Percentiles rank a stretch among this genome's conserved stretches.
Evolutionary conservation across 2,329 filamentous ascomycete species (phyloP).

Genomic region (Thermothelomyces thermophilus): DNA sequence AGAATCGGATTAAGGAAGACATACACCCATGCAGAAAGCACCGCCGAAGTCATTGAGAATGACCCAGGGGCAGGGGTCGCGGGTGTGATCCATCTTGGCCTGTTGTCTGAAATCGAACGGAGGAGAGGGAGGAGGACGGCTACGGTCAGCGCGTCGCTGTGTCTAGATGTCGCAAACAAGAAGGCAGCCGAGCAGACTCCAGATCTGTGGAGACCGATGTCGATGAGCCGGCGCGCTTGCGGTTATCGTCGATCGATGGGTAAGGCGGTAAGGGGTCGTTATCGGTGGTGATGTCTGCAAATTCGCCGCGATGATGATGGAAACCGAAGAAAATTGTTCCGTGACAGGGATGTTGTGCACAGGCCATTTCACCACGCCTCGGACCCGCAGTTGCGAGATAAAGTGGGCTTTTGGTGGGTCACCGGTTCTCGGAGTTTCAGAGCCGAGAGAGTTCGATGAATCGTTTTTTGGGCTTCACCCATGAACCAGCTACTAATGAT

Average conservation of each 20-base stretch:
- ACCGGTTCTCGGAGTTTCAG: background rate
- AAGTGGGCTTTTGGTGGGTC: too few species aligned
- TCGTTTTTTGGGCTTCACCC: background rate
- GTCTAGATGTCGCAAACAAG: background rate
- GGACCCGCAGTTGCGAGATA: background rate
- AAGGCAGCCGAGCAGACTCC: background rate
- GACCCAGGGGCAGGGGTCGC: conserved; percentile 96
- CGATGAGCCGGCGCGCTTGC: background rate
- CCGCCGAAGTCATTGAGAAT: conserved; percentile 96
- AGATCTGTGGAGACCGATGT: background rate
- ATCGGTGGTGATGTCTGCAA: conserved; percentile 12
- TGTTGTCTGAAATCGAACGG: conserved; percentile 3
- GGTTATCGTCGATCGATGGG: conserved; percentile 10
- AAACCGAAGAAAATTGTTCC: conserved; percentile 22
- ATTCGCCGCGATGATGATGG: conserved; percentile 20
- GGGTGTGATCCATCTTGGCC: conserved; percentile 75
- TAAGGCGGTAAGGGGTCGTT: conserved; percentile 7
- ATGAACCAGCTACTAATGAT: too few species aligned
- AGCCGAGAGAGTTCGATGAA: too few species aligned
- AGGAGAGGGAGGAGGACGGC: background rate
- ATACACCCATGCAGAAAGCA: conserved; percentile 92
- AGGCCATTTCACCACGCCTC: background rate
- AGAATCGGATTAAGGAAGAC: conserved; percentile 31
- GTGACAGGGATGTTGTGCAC: conserved; percentile 15
- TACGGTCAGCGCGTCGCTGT: conserved; percentile 5